A percentile compares a stretch with the other conserved stretches of the same genome.
phyloP scores from a whole-genome alignment of 2,329 filamentous ascomycete genomes.

The Phialophora macrospora region DNA sequence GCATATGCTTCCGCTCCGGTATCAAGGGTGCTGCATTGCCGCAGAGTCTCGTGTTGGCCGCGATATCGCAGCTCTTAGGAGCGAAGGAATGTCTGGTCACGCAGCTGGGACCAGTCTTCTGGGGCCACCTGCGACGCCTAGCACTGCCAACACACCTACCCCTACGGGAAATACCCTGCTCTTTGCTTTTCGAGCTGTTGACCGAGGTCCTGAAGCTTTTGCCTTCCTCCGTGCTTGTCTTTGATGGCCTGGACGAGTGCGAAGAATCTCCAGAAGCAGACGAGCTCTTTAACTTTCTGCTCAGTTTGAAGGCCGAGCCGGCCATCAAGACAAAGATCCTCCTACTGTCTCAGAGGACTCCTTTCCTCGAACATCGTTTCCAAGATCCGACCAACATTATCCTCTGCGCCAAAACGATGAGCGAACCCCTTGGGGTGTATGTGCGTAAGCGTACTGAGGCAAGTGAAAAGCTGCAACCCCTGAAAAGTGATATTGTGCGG shows the following conservation, averaged over 20 bases:
- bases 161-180: neutral
- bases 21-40: neutral
- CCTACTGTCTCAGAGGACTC: neutral
- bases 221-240: neutral
- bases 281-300: neutral
- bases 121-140: neutral
- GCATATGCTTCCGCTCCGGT: neutral
- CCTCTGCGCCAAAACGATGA: neutral
- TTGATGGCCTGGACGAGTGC: conserved; percentile 3
- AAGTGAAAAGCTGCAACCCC: neutral
- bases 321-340: neutral
- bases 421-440: neutral
- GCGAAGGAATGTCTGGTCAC: neutral
- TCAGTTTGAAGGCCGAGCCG: neutral
- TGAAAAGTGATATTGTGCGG: neutral
- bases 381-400: neutral
- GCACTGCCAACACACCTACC: neutral
- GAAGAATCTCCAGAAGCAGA: neutral
- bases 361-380: neutral
- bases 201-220: neutral
- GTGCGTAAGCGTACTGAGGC: neutral
- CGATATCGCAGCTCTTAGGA: neutral
- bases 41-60: neutral
- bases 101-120: neutral
- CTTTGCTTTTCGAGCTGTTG: neutral